Base-by-base conservation (phyloP, 2,329 filamentous ascomycete species). In the Leptographium galeiforme region DNA sequence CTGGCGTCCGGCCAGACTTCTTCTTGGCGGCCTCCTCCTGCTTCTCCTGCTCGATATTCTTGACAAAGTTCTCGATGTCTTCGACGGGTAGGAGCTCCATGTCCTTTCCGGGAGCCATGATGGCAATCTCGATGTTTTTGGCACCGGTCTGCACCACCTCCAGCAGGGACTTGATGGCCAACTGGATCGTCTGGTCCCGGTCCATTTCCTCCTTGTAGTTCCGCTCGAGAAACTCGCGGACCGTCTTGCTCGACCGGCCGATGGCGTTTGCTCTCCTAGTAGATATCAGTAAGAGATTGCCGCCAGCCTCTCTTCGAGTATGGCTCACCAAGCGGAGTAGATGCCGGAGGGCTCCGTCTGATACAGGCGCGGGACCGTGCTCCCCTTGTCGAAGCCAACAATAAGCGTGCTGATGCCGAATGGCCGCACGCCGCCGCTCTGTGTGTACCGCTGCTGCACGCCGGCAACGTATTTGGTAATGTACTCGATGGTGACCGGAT, bases 291-390 rank as follows among this genome's bases (percentile, higher is more conserved):
- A 51, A 61, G 58, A 4, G 13, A 47, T 44, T 32, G 14, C 1
- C 16, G 19, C 6, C 19, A 45, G 40, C 18, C 7, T 2, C 6
- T 32, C 25, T 2, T 16, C 8, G n/a, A 6, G 14, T 6, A 32
- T 7, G 10, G 30, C 80, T 52, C 77, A 97, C 93, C 93, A 98
- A 68, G 93, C 93, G 55, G 89, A 96, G 77, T 97, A 98, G 70
- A 98, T 98, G 56, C 94, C 93, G 58, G 89, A 95, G n/a, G 94
- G 93, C 74, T 98, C 93, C 5, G 93, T 98, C 79, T 96, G 91
- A 71, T 97, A 98, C 57, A 98, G 77, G 63, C 90, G 81, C 53
- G 93, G 91, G 53, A 84, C 84, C 66, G 85, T 84, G 76, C 89
- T 91, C 62, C 87, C 88, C 62, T 89, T 87, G 73, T 98, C 93